Evolutionary conservation across 768 basidiomycete species (phyloP).

Genomic region (Xanthoconium stramineum): DNA sequence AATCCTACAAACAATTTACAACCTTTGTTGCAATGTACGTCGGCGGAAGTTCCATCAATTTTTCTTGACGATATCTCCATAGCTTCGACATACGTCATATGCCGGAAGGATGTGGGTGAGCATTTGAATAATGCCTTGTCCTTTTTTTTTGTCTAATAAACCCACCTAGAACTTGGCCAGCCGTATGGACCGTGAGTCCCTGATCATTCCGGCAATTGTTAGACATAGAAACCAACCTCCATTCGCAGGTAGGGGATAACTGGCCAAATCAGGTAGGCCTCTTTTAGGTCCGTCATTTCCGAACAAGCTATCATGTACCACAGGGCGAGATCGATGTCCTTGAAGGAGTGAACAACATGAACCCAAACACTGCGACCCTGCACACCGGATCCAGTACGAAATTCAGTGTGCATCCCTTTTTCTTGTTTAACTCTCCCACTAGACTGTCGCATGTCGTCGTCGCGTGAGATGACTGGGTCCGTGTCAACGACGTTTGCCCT

Average conservation of each 20-base stretch:
- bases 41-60: not conserved
- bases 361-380: constrained; percentile 32
- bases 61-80: not conserved
- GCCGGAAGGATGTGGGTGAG: constrained; percentile 32
- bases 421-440: not conserved
- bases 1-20: constrained; percentile 19
- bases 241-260: constrained; percentile 11
- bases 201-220: not conserved
- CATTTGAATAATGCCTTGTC: not conserved
- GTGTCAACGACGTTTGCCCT: not conserved
- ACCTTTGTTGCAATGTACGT: constrained; percentile 22
- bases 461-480: constrained; percentile 21
- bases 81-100: constrained; percentile 33
- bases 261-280: constrained; percentile 18
- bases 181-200: constrained; percentile 20
- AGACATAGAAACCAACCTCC: no score
- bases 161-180: constrained; percentile 25
- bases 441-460: constrained; percentile 22
- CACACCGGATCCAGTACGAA: constrained; percentile 28
- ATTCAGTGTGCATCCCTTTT: not conserved
- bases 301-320: not conserved
- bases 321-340: constrained; percentile 47
- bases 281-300: not conserved
- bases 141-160: not conserved
- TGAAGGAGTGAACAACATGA: constrained; percentile 43